Evolutionary conservation across 2,329 filamentous ascomycete genomes (phyloP).

Genomic region (Venturia effusa): DNA sequence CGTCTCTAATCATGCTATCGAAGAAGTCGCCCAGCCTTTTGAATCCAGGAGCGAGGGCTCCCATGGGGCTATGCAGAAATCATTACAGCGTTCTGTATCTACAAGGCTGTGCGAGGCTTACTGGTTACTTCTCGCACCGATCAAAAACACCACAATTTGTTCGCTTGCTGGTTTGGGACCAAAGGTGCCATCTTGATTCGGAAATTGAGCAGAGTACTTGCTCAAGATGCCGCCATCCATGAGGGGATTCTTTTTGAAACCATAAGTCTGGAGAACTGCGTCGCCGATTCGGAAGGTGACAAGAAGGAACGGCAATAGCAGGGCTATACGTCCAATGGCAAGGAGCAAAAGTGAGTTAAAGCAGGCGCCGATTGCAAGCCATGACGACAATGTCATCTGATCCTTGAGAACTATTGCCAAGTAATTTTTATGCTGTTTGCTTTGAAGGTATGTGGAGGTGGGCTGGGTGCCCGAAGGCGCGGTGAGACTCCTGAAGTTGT

Average conservation of each 20-base stretch:
- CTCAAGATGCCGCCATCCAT: conserved; percentile 24
- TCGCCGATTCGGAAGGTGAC: conserved; percentile 24
- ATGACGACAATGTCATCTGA: conserved; percentile 26
- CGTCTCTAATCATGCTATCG: conserved; percentile 24
- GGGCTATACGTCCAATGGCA: conserved; percentile 22
- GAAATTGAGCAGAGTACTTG: conserved; percentile 30
- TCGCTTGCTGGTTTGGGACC: conserved; percentile 20
- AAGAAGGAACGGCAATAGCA: conserved; percentile 22
- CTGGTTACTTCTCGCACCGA: conserved; percentile 12
- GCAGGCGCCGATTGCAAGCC: conserved; percentile 30
- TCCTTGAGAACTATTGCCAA: conserved; percentile 7
- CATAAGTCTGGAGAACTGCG: conserved; percentile 22
- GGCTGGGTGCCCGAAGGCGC: not conserved
- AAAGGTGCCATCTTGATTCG: conserved; percentile 23
- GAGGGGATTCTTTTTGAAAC: conserved; percentile 27
- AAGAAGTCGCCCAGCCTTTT: conserved; percentile 31
- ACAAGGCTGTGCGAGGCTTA: conserved; percentile 31
- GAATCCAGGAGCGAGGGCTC: conserved; percentile 37
- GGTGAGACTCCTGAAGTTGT: not conserved
- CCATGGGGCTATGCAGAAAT: conserved; percentile 36
- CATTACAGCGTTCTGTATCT: conserved; percentile 44
- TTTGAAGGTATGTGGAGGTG: not conserved
- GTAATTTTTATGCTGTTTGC: not conserved
- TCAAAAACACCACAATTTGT: conserved; percentile 11
- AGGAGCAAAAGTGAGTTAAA: conserved; percentile 27